Conservation (phyloP, 1,139 yeast species). For the Nakaseomyces kungkrabaensis region DNA sequence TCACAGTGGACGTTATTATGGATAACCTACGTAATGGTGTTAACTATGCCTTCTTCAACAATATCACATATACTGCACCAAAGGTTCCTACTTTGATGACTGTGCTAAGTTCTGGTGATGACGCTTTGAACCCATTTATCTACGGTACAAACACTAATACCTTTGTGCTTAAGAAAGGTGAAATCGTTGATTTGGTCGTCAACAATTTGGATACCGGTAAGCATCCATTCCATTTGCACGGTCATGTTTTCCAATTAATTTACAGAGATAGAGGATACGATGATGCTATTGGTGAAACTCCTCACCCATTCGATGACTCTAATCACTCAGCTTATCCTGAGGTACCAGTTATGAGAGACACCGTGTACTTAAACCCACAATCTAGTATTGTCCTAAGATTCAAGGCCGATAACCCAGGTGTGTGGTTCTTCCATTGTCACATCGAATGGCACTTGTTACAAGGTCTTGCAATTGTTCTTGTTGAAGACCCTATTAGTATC, state of each 20-base stretch:
- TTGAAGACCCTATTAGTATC: constrained; percentile 66
- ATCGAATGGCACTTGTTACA: constrained; percentile 91
- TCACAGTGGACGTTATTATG: constrained; percentile 64
- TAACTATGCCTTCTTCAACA: constrained; percentile 86
- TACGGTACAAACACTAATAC: constrained; percentile 80
- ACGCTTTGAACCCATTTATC: constrained; percentile 43
- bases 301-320: constrained; percentile 40
- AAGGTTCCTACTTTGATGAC: constrained; percentile 75
- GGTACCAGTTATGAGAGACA: constrained; percentile 62
- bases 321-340: constrained; percentile 49
- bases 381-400: constrained; percentile 65
- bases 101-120: constrained; percentile 59
- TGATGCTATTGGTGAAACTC: constrained; percentile 35
- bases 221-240: constrained; percentile 87
- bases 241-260: constrained; percentile 64
- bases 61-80: constrained; percentile 65
- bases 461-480: constrained; percentile 64
- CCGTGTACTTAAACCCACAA: constrained; percentile 53
- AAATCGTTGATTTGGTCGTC: constrained; percentile 54
- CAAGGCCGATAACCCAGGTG: constrained; percentile 78
- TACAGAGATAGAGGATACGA: constrained; percentile 45
- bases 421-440: constrained; percentile 92
- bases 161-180: constrained; percentile 58
- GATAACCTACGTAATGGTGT: constrained; percentile 72
- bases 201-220: constrained; percentile 68